A percentile compares a stretch with the other conserved stretches of the same genome.
Conservation (phyloP, 805 yeast species). For the Blastobotrys muscicola region DNA sequence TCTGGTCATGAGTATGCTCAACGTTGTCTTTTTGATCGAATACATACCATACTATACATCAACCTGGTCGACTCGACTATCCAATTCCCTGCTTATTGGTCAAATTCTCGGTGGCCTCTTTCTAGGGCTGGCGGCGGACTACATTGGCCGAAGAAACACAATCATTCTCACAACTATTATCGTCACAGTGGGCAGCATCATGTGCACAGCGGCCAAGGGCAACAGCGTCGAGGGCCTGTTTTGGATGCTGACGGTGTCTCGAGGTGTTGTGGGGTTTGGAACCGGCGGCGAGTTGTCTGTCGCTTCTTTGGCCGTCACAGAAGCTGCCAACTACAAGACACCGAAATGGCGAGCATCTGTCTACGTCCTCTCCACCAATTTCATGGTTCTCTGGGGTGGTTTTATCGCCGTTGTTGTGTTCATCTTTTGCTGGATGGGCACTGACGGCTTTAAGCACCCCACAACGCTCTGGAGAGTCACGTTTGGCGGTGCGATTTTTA, state of each 20-base stretch:
- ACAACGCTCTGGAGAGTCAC: conserved; percentile 80
- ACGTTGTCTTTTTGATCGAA: too few relatives aligned
- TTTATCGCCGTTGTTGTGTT: conserved; percentile 75
- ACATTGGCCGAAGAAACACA: conserved; percentile 30
- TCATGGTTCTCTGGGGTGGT: conserved; percentile 71
- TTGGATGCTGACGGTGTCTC: conserved; percentile 62
- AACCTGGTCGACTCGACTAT: conserved; percentile 3
- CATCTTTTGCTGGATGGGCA: conserved; percentile 40
- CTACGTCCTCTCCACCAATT: conserved; percentile 64
- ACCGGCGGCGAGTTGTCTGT: conserved; percentile 88
- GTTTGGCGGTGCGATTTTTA: conserved; percentile 77
- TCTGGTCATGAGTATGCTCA: too few relatives aligned
- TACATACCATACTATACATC: too few relatives aligned
- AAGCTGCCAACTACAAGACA: conserved; percentile 8
- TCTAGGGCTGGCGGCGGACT: conserved; percentile 9
- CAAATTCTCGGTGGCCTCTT: conserved; percentile 11
- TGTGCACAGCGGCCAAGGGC: conserved; percentile 68
- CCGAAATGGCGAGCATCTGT: neutral
- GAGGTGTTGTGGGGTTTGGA: conserved; percentile 73
- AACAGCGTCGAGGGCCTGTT: conserved; percentile 49
- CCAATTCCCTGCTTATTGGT: conserved; percentile 11
- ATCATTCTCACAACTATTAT: conserved; percentile 53
- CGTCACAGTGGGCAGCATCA: conserved; percentile 51
- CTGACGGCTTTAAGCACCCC: conserved; percentile 18
- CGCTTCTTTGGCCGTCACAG: conserved; percentile 7